A percentile compares a stretch with the other conserved stretches of the same genome.
Conservation (phyloP, 257 asterid genomes). For the Linaria vulgaris region DNA sequence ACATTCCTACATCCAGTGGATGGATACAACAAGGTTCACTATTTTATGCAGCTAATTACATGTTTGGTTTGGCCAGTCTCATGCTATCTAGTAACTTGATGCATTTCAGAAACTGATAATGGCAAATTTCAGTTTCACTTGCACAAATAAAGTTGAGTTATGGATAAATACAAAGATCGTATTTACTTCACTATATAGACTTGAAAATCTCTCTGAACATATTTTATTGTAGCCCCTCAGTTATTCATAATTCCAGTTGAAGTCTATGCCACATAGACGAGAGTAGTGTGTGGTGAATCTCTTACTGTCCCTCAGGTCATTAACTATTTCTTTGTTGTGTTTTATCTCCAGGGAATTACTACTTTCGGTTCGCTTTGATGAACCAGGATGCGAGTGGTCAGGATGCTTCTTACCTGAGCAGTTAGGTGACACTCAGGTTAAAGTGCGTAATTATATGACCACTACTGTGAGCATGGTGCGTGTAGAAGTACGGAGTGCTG, state of each 20-base stretch:
- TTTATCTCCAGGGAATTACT: conserved; percentile 66
- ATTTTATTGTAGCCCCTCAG: not conserved
- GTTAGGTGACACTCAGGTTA: conserved; percentile 93
- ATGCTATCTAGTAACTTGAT: conserved; percentile 16
- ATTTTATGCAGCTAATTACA: conserved; percentile 17
- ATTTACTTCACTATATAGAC: not conserved
- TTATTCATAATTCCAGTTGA: conserved; percentile 14
- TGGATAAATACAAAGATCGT: conserved; percentile 1
- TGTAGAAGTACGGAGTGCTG: conserved; percentile 95
- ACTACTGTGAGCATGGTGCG: conserved; percentile 81
- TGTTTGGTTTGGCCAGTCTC: not conserved
- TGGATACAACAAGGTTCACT: conserved; percentile 73
- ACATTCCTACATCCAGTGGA: conserved; percentile 84
- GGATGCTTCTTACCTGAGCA: conserved; percentile 94
- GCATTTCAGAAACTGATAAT: conserved; percentile 9
- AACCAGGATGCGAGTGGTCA: conserved; percentile 99
- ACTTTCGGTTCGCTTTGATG: conserved; percentile 76
- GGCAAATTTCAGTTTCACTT: conserved; percentile 22
- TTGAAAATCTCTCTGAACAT: not conserved
- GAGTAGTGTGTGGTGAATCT: conserved; percentile 11
- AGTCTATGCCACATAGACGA: not conserved
- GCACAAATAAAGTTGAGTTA: conserved; percentile 17
- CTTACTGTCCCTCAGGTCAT: conserved; percentile 5
- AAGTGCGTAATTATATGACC: conserved; percentile 75
- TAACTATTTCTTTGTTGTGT: not conserved